Evolutionary conservation across 1,284 basidiomycete genomes (phyloP), one percentile per base, ranked within the genome.

Genomic region (Cystobasidiaceae sp.): DNA sequence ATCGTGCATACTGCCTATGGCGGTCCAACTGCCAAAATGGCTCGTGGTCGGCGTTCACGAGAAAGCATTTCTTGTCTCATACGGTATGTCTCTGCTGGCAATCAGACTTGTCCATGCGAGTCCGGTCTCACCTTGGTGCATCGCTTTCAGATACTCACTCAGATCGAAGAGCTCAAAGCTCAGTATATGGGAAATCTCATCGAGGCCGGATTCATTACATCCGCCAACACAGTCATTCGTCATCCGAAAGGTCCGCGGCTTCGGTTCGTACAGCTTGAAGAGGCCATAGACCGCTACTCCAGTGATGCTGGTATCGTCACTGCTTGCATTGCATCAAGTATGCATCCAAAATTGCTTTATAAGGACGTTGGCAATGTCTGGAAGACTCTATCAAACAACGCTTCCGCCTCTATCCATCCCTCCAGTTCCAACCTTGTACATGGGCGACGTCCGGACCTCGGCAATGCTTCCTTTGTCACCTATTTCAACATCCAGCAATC

Each of bases 401-500:
- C 92, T 73, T 78, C 81, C 4, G 87, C 85, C 0, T 80, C 80
- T n/a, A 87, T 97, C 79, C 94, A 98, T 77, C 96, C 94, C 0
- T 90, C 90, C 6, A 93, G 90, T 0, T 83, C 93, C 67, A 96
- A 97, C 76, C 91, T 90, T 71, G 76, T 82, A 80, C 70, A 71
- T 5, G 73, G 65, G 79, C 81, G 71, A 83, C 81, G 67, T n/a
- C 75, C 77, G 3, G 89, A 92, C 57, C 86, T 93, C 69, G 86
- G 85, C 0, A 82, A 71, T 27, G 67, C 83, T 9, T 86, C 86
- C 69, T 83, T 92, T 76, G 76, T 96, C 50, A 81, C 83, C 19
- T 96, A 92, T 77, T 97, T 93, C 76, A 94, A 90, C 1, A 81
- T 96, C 39, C 93, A 91, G 88, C 89, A 91, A 75, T 91, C 90